Base-by-base conservation (phyloP, 2,329 filamentous ascomycete genomes). In the Pezicula rhizophila region DNA sequence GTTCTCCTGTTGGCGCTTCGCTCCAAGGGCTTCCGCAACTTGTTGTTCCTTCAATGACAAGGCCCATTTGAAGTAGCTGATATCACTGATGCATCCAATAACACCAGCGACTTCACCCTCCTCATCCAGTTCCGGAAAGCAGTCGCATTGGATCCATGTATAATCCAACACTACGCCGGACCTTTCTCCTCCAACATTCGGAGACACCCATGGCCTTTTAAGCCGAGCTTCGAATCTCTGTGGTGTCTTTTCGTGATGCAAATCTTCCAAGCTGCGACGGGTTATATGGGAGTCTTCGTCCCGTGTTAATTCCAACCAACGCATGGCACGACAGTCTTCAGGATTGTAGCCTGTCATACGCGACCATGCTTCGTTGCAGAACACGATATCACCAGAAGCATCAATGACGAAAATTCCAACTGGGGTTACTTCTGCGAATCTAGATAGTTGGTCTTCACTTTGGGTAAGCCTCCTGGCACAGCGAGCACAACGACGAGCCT, bases 351-450 rank as follows among this genome's bases (percentile, higher is more conserved):
- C 74, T 0, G 85, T 85, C 37, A 90, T 86, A 53, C 79, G 73
- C 72, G 76, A 82, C 76, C 77, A 92, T 62, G 84, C 86, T 51
- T 90, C 85, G 62, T 95, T 93, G 61, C 84, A 87, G 62, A 89
- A 91, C 8, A 79, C 84, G 56, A 93, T 83, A 23, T 75, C 70
- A 4, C 88, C 88, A 44, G 74, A 68, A 1, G 78, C 73, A 60
- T 89, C 79, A 15, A 87, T 84, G 50, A 91, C 89, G 64, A 90
- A 92, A 70, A 95, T 84, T 31, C 87, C 88, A 0, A 91, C 87
- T 0, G 87, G 87, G 0, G 86, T 85, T 53, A 89, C 87, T 61
- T 91, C 87, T 2, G 87, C 87, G 83, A 93, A 90, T 26, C 86
- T 77, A 38, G 59, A 57, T 2, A 63, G 45, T 20, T 57, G 53